A percentile compares a stretch with the other conserved stretches of the same genome.
Evolutionary conservation across 805 yeast species (phyloP).

Genomic region (Suhomyces pyralidae): DNA sequence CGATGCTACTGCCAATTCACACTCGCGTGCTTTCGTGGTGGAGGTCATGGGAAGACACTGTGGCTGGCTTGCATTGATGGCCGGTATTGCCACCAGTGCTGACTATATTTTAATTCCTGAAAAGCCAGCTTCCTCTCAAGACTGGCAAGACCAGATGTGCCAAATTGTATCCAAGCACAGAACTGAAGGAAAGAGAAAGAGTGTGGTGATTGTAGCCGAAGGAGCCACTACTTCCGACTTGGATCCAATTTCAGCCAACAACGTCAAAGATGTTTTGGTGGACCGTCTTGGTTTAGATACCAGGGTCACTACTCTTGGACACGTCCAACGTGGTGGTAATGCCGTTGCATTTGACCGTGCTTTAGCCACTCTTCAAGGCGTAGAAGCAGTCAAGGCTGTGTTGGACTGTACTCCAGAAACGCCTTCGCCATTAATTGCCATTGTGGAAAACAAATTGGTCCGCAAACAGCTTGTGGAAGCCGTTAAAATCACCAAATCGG

Average conservation of each 20-base stretch:
- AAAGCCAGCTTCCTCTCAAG: slow-evolving; percentile 70
- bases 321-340: slow-evolving; percentile 98
- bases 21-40: slow-evolving; percentile 94
- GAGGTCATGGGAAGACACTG: slow-evolving; percentile 99
- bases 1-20: slow-evolving; percentile 96
- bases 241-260: slow-evolving; percentile 73
- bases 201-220: slow-evolving; percentile 96
- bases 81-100: slow-evolving; percentile 95
- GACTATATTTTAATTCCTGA: slow-evolving; percentile 95
- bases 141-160: slow-evolving; percentile 81
- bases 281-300: slow-evolving; percentile 83
- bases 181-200: slow-evolving; percentile 83
- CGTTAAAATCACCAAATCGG: slow-evolving; percentile 80
- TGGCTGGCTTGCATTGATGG: slow-evolving; percentile 98
- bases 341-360: slow-evolving; percentile 94
- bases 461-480: slow-evolving; percentile 88
- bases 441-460: slow-evolving; percentile 81
- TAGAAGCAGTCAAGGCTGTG: slow-evolving; percentile 93
- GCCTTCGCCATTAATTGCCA: slow-evolving; percentile 93
- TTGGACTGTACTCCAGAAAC: slow-evolving; percentile 82
- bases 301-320: slow-evolving; percentile 92
- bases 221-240: slow-evolving; percentile 88
- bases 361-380: slow-evolving; percentile 94
- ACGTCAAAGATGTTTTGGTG: slow-evolving; percentile 79
- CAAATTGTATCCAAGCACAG: slow-evolving; percentile 77